Evolutionary conservation across 495 filamentous ascomycete genomes (phyloP).

Genomic region (Tricharina praecox): DNA sequence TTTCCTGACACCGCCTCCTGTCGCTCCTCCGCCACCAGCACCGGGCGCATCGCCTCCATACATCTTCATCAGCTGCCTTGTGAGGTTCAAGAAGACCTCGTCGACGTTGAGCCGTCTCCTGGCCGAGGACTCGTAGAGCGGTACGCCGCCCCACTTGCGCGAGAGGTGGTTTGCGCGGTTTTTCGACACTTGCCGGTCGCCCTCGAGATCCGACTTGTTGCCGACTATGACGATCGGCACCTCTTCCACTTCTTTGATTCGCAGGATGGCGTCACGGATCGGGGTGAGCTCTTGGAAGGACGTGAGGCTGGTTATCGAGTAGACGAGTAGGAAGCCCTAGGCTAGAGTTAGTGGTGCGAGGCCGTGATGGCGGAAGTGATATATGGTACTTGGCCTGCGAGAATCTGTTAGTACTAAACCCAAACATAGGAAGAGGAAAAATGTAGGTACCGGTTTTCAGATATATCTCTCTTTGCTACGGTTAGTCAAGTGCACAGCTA

Average conservation of each 20-base stretch:
- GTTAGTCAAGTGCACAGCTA: constrained; percentile 19
- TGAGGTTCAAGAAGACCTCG: constrained; percentile 86
- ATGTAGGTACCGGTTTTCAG: constrained; percentile 51
- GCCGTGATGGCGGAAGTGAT: not conserved
- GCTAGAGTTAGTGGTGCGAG: constrained; percentile 33
- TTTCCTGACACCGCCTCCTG: constrained; percentile 9
- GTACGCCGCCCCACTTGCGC: constrained; percentile 74
- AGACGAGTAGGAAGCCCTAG: constrained; percentile 93
- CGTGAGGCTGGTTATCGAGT: constrained; percentile 79
- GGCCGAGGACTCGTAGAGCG: constrained; percentile 90
- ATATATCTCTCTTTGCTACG: constrained; percentile 57
- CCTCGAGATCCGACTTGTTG: constrained; percentile 92
- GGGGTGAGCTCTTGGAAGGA: constrained; percentile 75
- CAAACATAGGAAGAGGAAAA: not conserved
- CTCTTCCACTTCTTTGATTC: constrained; percentile 85
- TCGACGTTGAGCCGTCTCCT: constrained; percentile 71
- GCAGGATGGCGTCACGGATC: constrained; percentile 86
- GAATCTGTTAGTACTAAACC: constrained; percentile 12
- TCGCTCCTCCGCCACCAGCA: constrained; percentile 11
- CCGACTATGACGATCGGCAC: constrained; percentile 92
- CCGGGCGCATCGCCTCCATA: constrained; percentile 29
- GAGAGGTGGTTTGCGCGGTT: constrained; percentile 71
- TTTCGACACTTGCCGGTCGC: constrained; percentile 69
- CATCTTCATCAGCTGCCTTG: constrained; percentile 69
- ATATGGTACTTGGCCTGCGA: not conserved